Conservation (phyloP, 2,329 filamentous ascomycete species). For the Biscogniauxia mediterranea region DNA sequence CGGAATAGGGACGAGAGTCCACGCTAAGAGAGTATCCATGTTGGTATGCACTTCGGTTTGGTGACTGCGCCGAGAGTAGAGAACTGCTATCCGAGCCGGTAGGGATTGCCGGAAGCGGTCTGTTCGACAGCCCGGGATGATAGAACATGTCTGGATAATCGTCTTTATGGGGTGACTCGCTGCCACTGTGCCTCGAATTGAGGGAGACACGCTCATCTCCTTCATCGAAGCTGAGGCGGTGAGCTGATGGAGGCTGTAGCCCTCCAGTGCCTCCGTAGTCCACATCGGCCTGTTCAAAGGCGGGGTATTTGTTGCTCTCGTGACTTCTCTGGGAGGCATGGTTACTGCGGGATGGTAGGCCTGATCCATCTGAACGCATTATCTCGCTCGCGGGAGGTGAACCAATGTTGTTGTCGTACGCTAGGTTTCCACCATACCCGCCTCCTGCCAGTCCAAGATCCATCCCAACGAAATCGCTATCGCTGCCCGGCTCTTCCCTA, state of each 20-base stretch:
- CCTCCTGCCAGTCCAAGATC: conserved; percentile 75
- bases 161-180: conserved; percentile 65
- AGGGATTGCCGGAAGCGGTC: conserved; percentile 62
- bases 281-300: conserved; percentile 64
- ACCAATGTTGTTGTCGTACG: conserved; percentile 49
- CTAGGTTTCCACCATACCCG: conserved; percentile 57
- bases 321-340: conserved; percentile 38
- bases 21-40: conserved; percentile 49
- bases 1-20: conserved; percentile 43
- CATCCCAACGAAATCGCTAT: conserved; percentile 69
- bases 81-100: conserved; percentile 61
- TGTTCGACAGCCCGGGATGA: conserved; percentile 73
- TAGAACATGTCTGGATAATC: conserved; percentile 92
- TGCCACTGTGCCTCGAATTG: conserved; percentile 55
- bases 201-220: conserved; percentile 74
- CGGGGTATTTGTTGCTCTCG: conserved; percentile 40
- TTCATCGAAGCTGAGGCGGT: conserved; percentile 87
- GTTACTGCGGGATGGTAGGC: conserved; percentile 45
- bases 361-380: conserved; percentile 45
- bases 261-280: conserved; percentile 92
- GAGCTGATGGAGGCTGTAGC: conserved; percentile 68
- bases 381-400: conserved; percentile 39
- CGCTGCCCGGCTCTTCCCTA: conserved; percentile 59
- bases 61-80: conserved; percentile 47
- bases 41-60: conserved; percentile 46